These are phyloP conservation scores for Fraxinus sp. DNA, from an alignment of 305 asterid species.

Conservation along the genomic window DNA sequence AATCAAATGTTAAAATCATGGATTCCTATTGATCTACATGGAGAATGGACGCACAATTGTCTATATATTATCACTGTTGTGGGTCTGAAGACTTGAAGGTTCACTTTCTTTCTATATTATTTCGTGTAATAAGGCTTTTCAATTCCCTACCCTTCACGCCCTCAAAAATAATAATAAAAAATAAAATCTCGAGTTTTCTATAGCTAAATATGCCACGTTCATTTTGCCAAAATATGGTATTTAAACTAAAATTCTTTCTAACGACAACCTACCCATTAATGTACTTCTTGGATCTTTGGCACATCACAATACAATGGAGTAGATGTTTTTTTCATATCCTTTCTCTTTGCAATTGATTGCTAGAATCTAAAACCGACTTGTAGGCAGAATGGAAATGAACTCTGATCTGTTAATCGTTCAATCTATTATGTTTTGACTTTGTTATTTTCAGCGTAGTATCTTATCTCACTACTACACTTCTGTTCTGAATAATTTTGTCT, in stretches of 20 bases:
- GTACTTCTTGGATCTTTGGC: neutral
- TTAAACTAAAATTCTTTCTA: constrained; percentile 1
- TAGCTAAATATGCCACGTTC: neutral
- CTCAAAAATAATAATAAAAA: neutral
- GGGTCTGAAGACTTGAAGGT: constrained; percentile 3
- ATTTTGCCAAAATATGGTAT: neutral
- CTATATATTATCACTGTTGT: neutral
- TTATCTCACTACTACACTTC: neutral
- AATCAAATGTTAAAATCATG: neutral
- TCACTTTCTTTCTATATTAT: neutral
- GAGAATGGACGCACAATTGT: constrained; percentile 1
- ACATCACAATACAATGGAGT: neutral
- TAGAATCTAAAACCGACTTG: neutral
- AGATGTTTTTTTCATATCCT: neutral
- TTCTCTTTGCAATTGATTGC: neutral
- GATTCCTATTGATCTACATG: neutral
- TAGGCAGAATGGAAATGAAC: neutral
- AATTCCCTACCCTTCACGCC: neutral
- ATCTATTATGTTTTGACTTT: neutral
- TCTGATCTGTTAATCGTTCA: neutral
- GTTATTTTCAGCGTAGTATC: neutral
- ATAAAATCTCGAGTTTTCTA: neutral
- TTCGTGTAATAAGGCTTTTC: constrained; percentile 7
- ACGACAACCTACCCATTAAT: neutral
- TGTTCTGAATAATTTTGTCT: constrained; percentile 6